Base-by-base conservation (phyloP, 805 yeast genomes). In the Isabelozyma pseudorhagii region DNA sequence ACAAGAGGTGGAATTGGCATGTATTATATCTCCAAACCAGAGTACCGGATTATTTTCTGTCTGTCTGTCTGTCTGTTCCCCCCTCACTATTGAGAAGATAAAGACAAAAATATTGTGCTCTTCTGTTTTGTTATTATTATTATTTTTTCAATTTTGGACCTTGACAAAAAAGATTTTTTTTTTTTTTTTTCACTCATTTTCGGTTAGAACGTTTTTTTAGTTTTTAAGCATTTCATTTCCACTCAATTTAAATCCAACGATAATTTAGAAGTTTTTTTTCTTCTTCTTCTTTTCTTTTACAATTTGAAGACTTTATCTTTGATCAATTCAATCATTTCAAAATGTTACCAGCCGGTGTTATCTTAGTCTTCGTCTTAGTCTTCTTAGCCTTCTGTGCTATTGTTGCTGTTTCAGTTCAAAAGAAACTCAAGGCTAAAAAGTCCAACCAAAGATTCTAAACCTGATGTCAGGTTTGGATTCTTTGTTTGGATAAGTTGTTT, bases 271-370 rank as follows among this genome's bases (percentile, higher is more conserved):
- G 6, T 40, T 44, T 41, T 46, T 21, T 36, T 40, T 43, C 31
- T 39, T 39, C 39, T 46, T 21, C 28, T 43, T 49, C 31, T 31
- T 40, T 41, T 42, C 29, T 49, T 28, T 29, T 47, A 13, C 14
- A 39, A 28, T 38, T 47, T 51, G 17, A 38, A 38, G 40, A 38
- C 17, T 14, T 9, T 38, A 38, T 38, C 40, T 38, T 31, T 31
- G 36, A 31, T 31, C 36, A 40, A 47, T 49, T 36, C 47, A 28
- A 39, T 46, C 44, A 45, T 34, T 39, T 51, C 21, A 66, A 63
- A 65, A 83, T 82, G 86, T 76, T 84, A 65, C 88, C 89, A 69
- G 77, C 84, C 56, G 89, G 89, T 73, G 89, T 84, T 74, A 84
- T 84, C 69, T 76, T 84, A 67, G 89, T 84, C 58, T 83, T 84